Base-by-base conservation (phyloP, 2,329 filamentous ascomycete species). In the Claviceps sp. region DNA sequence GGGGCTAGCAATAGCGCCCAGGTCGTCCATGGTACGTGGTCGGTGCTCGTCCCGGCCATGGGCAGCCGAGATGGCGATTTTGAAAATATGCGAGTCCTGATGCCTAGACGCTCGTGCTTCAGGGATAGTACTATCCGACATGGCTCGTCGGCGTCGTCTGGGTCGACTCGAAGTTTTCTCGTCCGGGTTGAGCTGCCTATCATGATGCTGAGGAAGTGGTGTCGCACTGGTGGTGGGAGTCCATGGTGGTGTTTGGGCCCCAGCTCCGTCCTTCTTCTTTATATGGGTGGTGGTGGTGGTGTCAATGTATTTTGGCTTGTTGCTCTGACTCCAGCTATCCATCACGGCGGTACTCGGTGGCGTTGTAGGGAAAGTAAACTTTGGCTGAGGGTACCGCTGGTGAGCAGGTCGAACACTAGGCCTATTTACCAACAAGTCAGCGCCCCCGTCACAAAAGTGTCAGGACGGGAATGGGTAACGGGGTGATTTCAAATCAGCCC, bases 21-120 rank as follows among this genome's bases (percentile, higher is more conserved):
- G 54, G 59, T 79, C 78, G 61, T 84, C 81, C 55, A 79, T 75
- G 5, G 81, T 84, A 62, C 77, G 84, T 26, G 82, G 78, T 50
- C 79, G 76, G 42, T 65, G 62, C 34, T 79, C 78, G 24, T 46
- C 48, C 5, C 24, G 45, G 45, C 79, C 76, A 26, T 76, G 74
- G 9, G 86, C 79, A 56, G 86, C 78, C 50, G 88, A 85, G 60
- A 94, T 91, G 55, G 91, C 77, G 40, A 94, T 82, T 63, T 85
- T 88, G 67, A 93, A 84, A 52, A 81, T 85, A 37, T 84, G 85
- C 3, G 75, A 74, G 54, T 85, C 82, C 20, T 74, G 72, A 58
- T 74, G 75, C 56, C 72, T 73, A 50, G 70, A 72, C 40, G 65
- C 63, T 52, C 66, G 73, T 47, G 77, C 74, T 57, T 89, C 86